A percentile compares a stretch with the other conserved stretches of the same genome.
These are phyloP conservation scores for Pseudoscleropodium purum DNA, from an alignment of 225 moss, liverwort and hornwort genomes.

Conservation along the genomic window DNA sequence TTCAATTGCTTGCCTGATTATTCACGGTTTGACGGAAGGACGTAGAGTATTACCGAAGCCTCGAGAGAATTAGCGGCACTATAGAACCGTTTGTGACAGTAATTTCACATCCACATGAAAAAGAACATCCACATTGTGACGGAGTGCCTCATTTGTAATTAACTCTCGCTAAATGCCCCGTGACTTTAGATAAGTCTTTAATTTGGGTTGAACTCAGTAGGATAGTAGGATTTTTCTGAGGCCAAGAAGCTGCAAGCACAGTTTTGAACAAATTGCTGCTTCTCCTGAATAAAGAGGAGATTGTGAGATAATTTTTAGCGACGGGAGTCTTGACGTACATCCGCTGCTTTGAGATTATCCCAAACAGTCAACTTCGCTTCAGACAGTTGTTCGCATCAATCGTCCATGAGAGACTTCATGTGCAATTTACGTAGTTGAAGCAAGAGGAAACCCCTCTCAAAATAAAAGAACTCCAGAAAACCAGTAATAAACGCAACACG, in stretches of 20 bases:
- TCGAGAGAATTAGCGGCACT: background rate
- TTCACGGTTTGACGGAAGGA: constrained; percentile 11
- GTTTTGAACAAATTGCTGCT: background rate
- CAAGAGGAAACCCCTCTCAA: background rate
- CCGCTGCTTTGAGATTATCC: background rate
- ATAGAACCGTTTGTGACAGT: background rate
- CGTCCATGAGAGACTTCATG: background rate
- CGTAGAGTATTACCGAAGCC: background rate
- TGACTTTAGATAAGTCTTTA: background rate
- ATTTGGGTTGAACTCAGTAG: background rate
- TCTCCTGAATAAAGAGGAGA: background rate
- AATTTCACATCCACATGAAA: background rate
- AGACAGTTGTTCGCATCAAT: background rate
- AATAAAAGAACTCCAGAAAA: background rate
- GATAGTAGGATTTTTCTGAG: background rate
- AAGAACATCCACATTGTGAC: background rate
- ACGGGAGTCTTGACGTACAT: background rate
- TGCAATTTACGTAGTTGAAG: background rate
- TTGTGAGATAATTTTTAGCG: background rate
- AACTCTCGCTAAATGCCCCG: background rate
- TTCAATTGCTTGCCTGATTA: constrained; percentile 19
- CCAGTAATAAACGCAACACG: background rate
- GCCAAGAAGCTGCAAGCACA: background rate
- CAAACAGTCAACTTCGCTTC: background rate
- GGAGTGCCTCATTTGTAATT: background rate